A percentile compares a stretch with the other conserved stretches of the same genome.
Conservation (phyloP, 108 stramenopile species). For the Craspedostauros australis region DNA sequence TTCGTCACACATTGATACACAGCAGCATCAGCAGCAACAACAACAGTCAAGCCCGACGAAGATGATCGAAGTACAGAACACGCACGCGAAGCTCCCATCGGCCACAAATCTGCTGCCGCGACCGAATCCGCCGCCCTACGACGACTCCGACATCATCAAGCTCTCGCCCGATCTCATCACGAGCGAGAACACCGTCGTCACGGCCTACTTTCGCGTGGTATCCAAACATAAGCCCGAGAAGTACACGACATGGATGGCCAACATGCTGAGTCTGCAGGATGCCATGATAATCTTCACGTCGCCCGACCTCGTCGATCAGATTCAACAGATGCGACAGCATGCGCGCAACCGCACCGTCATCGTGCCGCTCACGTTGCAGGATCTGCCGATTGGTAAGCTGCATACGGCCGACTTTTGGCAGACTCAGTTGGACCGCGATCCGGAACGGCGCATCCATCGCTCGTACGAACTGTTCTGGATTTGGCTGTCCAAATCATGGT, state of each 20-base stretch:
- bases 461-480: constrained; percentile 67
- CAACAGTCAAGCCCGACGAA: too few relatives aligned
- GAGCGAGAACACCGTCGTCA: constrained; percentile 48
- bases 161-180: constrained; percentile 11
- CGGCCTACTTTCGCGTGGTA: constrained; percentile 44
- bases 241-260: constrained; percentile 61
- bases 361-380: constrained; percentile 30
- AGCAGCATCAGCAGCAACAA: too few relatives aligned
- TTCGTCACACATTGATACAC: too few relatives aligned
- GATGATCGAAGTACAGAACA: too few relatives aligned
- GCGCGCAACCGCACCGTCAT: constrained; percentile 40
- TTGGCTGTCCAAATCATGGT: constrained; percentile 64
- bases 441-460: constrained; percentile 40
- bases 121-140: constrained; percentile 16
- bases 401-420: constrained; percentile 44
- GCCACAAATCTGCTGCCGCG: constrained; percentile 16
- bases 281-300: constrained; percentile 61
- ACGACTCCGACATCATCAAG: constrained; percentile 12
- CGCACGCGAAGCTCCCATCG: too few relatives aligned
- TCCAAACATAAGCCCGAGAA: constrained; percentile 38
- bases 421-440: constrained; percentile 50
- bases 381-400: constrained; percentile 31
- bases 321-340: constrained; percentile 40
- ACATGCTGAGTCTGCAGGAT: constrained; percentile 57
- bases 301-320: constrained; percentile 33